Evolutionary conservation across 148 eudicot species (phyloP).

Genomic region (Dysphania ambrosioides): DNA sequence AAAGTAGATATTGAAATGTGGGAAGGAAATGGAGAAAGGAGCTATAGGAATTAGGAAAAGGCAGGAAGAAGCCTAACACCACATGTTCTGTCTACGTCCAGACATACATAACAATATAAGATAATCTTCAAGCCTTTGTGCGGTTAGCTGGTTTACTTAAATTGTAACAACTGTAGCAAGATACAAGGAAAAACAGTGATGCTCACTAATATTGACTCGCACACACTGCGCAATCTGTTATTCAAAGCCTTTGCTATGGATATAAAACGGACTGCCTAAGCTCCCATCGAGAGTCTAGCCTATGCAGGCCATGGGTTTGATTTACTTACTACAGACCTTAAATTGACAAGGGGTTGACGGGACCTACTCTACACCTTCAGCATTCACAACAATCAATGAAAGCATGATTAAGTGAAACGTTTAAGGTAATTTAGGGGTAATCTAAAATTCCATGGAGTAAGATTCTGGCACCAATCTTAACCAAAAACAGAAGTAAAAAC

Average conservation of each 20-base stretch:
- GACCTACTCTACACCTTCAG: background rate
- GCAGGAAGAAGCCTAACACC: slow-evolving; percentile 10
- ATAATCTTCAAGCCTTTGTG: background rate
- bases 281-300: background rate
- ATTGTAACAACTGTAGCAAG: background rate
- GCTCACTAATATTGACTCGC: background rate
- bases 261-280: background rate
- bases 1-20: slow-evolving; percentile 16
- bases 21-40: slow-evolving; percentile 3
- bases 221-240: background rate
- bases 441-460: too few relatives aligned
- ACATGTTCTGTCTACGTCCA: background rate
- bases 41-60: background rate
- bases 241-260: background rate
- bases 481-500: too few relatives aligned
- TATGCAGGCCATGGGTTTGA: background rate
- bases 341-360: background rate
- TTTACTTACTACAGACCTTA: too few relatives aligned
- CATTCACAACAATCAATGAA: background rate
- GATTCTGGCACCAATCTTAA: too few relatives aligned
- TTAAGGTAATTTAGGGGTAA: too few relatives aligned
- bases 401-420: background rate
- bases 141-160: background rate
- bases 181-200: background rate
- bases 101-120: background rate